A percentile compares a stretch with the other conserved stretches of the same genome.
These are phyloP conservation scores for Rusavskia elegans DNA, from an alignment of 495 filamentous ascomycete species.

Conservation along the genomic window DNA sequence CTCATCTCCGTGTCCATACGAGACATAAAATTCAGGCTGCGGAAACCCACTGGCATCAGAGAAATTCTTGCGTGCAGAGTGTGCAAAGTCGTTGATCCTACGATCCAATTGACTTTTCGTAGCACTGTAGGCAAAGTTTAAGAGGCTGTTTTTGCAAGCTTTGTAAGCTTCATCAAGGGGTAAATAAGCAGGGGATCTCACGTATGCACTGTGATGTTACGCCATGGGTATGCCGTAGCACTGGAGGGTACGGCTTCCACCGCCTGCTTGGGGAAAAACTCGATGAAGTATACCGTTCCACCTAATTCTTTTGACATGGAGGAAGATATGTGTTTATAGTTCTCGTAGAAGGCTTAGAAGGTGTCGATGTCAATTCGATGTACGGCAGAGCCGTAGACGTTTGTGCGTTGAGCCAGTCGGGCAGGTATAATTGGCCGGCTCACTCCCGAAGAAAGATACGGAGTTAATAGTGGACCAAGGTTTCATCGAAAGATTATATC, in stretches of 20 bases:
- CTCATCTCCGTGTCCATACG: conserved; percentile 27
- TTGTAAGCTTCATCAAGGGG: not conserved
- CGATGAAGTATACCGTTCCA: conserved; percentile 5
- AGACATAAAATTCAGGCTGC: conserved; percentile 17
- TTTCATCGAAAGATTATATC: conserved; percentile 5
- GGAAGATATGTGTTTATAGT: conserved; percentile 4
- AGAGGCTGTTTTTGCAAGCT: not conserved
- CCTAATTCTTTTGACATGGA: conserved; percentile 1
- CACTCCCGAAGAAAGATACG: conserved; percentile 5
- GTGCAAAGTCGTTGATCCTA: not conserved
- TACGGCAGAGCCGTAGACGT: conserved; percentile 3
- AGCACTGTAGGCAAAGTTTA: conserved; percentile 2
- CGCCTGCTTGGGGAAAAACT: conserved; percentile 17
- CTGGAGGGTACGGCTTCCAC: conserved; percentile 11
- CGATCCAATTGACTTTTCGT: not conserved
- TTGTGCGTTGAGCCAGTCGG: conserved; percentile 2
- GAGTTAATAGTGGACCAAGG: conserved; percentile 7
- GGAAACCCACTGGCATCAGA: conserved; percentile 13
- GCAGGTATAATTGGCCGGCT: conserved; percentile 1
- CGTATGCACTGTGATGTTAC: conserved; percentile 16
- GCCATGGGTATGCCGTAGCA: conserved; percentile 21
- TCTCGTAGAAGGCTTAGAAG: conserved; percentile 11
- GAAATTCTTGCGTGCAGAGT: conserved; percentile 7
- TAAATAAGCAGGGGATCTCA: conserved; percentile 8
- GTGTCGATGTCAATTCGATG: conserved; percentile 5